A percentile compares a stretch with the other conserved stretches of the same genome.
Conservation (phyloP, 1,284 basidiomycete genomes). For the Retiboletus flavoniger region DNA sequence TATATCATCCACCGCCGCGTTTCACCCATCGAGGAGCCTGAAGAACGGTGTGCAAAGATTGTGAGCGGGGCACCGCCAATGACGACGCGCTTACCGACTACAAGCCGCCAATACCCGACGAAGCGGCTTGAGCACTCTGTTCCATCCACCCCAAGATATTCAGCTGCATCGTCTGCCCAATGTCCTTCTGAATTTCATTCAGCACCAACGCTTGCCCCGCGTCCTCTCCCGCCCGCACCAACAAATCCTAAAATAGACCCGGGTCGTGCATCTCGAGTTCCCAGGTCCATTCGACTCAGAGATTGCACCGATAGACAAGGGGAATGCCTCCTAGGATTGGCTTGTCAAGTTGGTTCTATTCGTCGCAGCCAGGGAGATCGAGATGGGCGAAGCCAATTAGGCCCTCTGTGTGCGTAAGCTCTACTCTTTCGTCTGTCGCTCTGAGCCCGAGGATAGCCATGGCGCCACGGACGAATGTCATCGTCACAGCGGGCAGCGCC, state of each 20-base stretch:
- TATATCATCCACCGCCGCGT: slow-evolving; percentile 85
- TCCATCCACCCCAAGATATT: slow-evolving; percentile 95
- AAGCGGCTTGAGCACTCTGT: slow-evolving; percentile 90
- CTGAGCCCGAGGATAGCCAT: slow-evolving; percentile 66
- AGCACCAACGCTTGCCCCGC: slow-evolving; percentile 51
- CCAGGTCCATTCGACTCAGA: slow-evolving; percentile 91
- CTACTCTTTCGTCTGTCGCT: slow-evolving; percentile 62
- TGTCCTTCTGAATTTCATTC: slow-evolving; percentile 92
- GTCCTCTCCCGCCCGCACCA: slow-evolving; percentile 53
- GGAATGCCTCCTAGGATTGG: slow-evolving; percentile 86
- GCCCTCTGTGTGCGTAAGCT: slow-evolving; percentile 69
- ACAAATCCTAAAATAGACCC: slow-evolving; percentile 84
- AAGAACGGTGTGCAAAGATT: background rate
- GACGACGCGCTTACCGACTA: slow-evolving; percentile 64
- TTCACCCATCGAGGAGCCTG: slow-evolving; percentile 52
- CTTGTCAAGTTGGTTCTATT: slow-evolving; percentile 75
- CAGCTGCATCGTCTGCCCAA: slow-evolving; percentile 89
- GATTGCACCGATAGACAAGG: slow-evolving; percentile 81
- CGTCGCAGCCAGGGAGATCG: slow-evolving; percentile 68
- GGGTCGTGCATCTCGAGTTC: slow-evolving; percentile 91
- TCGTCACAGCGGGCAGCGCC: slow-evolving; percentile 42
- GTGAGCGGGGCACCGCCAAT: background rate
- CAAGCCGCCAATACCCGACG: slow-evolving; percentile 88
- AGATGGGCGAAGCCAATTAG: slow-evolving; percentile 87
- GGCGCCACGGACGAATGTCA: slow-evolving; percentile 25